Evolutionary conservation across 257 asterid species (phyloP).

Genomic region (Mitragyna speciosa): DNA sequence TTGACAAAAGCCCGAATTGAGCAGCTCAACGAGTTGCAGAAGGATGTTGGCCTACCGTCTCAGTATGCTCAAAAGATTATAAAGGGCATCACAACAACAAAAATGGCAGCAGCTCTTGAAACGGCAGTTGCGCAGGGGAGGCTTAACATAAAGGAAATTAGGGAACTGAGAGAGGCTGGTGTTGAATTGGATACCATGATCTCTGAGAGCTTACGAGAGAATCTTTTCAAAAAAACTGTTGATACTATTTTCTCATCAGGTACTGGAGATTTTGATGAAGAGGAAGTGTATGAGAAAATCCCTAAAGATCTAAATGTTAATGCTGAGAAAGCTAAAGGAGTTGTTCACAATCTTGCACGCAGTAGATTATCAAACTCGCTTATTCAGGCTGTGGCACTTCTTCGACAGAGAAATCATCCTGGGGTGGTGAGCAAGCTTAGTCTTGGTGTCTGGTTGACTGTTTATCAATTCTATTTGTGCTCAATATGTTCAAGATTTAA

Average conservation of each 20-base stretch:
- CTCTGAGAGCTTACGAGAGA: slow-evolving; percentile 72
- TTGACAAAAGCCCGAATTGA: slow-evolving; percentile 72
- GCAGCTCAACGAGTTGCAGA: slow-evolving; percentile 75
- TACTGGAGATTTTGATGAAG: slow-evolving; percentile 88
- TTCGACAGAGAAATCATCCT: slow-evolving; percentile 71
- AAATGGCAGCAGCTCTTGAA: slow-evolving; percentile 88
- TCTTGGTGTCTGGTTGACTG: not conserved
- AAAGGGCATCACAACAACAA: slow-evolving; percentile 66
- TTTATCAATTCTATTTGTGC: not conserved
- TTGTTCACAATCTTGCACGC: slow-evolving; percentile 70
- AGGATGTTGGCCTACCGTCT: slow-evolving; percentile 78
- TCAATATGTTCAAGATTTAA: slow-evolving; percentile 8
- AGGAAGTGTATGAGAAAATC: slow-evolving; percentile 76
- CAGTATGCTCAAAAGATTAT: slow-evolving; percentile 79
- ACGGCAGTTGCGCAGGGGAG: slow-evolving; percentile 86
- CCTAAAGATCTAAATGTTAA: slow-evolving; percentile 79
- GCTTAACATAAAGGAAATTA: slow-evolving; percentile 84
- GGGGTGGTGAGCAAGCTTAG: slow-evolving; percentile 65
- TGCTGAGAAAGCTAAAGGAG: slow-evolving; percentile 60
- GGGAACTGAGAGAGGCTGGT: slow-evolving; percentile 82
- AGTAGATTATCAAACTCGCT: slow-evolving; percentile 75
- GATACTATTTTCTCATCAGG: slow-evolving; percentile 85
- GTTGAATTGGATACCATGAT: slow-evolving; percentile 77
- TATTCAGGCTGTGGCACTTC: slow-evolving; percentile 78
- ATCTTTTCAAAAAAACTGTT: slow-evolving; percentile 72